Base-by-base conservation (phyloP, 1,139 yeast genomes). In the Williopsis jadinii region DNA sequence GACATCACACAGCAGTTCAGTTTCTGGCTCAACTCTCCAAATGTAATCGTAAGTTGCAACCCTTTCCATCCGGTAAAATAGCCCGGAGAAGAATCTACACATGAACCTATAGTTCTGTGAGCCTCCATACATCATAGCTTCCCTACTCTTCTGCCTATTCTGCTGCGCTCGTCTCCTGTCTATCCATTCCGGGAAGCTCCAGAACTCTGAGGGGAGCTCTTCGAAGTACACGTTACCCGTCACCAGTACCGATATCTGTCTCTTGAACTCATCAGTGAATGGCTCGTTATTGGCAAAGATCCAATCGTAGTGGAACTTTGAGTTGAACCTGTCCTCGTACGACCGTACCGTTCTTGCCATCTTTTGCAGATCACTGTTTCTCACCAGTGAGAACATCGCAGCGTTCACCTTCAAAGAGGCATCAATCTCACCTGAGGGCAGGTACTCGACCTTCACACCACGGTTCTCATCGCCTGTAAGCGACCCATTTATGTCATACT, bases 11-110 rank as follows among this genome's bases (percentile, higher is more conserved):
- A 67, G 71, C 49, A 80, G 67, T 46, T 68, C 66, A 45, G 81
- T 79, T 43, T 77, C 82, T 5, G 92, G 90, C 61, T 83, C 92
- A 28, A 83, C 88, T 52, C 92, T 68, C 88, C 88, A 81, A 55
- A 77, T 77, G 65, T 77, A 81, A 47, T 76, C 77, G 57, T 77
- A 80, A 9, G 71, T 68, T 37, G 64, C 58, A 64, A 81, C 58
- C 37, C 75, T 59, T 31, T 72, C 73, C 54, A 79, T 75, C 48
- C 71, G 67, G 62, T 71, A 80, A 58, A 80, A 80, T 54, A 80
- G 79, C 1, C 87, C 87, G 11, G 80, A 68, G 58, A 79, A 81
- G 59, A 74, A 83, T 41, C 90, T 69, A 56, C 90, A 83, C 90
- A 83, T 83, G 61, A 81, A 87, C 51, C 90, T 70, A 56, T 84